Base-by-base conservation (phyloP, 106 monocot species). In the Dendrobium chrysotoxum region DNA sequence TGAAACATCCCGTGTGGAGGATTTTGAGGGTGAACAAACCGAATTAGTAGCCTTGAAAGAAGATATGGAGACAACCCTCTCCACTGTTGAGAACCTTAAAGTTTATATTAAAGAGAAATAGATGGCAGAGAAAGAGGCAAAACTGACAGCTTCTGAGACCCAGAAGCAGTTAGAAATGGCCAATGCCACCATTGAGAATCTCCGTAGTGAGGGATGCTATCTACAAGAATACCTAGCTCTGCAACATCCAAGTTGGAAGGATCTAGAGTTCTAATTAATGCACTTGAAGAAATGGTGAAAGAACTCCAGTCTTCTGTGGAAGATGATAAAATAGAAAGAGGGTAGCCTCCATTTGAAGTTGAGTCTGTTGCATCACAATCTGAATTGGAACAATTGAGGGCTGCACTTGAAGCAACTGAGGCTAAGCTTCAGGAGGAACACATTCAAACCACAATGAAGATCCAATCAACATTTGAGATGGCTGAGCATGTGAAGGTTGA, bases 151-250 rank as follows among this genome's bases (percentile, higher is more conserved):
- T 71, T 80, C 66, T 54, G 92, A 90, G 23, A 85, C 86, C 66
- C 88, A 85, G 42, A 73, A 81, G 78, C 88, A 96, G 71, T 82
- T 96, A 77, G 93, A 91, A 82, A 67, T 83, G 25, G 88, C 93
- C 13, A 89, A 86, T 25, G 65, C 30, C 20, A 89, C 89, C 2
- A 82, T 98, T 4, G 90, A 90, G 8, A 75, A 80, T 77, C 80
- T 92, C 39, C 84, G 82, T 40, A 66, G 75, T 53, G 91, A 93
- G 39, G 88, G 91, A 0, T 64, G 78, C 5, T 90, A 91, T 75
- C 75, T 88, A 25, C 53, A 86, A 75, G 88, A 91, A 31, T 83
- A 84, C 28, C 87, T 90, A 47, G 82, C 54, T 50, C 47, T n/a
- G 78, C 81, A 26, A 78, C 75, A 26, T 79, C 76, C 17, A 91